Conservation (phyloP, 1,284 basidiomycete genomes). For the Farysia itapuensis region DNA sequence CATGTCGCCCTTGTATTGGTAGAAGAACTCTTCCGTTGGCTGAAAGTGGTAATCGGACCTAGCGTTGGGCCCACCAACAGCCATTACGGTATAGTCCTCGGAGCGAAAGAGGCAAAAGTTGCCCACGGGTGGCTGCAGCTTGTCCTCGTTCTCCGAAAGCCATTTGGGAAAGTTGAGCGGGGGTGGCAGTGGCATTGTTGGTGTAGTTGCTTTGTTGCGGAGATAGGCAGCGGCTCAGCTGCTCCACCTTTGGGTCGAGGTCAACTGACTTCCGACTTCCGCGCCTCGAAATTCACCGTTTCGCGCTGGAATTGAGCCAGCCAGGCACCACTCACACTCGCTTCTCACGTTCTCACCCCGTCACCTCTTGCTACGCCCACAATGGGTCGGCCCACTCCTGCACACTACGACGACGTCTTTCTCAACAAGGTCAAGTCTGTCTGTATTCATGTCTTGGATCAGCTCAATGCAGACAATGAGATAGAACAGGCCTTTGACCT, state of each 20-base stretch:
- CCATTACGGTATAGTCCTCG: slow-evolving; percentile 57
- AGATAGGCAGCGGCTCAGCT: no score
- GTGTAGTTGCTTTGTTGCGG: no score
- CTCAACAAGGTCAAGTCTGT: slow-evolving; percentile 34
- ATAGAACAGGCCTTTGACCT: slow-evolving; percentile 31
- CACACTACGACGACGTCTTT: slow-evolving; percentile 33
- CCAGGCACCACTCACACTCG: no score
- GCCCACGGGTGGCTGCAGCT: slow-evolving; percentile 59
- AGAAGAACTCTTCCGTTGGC: slow-evolving; percentile 57
- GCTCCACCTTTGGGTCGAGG: no score
- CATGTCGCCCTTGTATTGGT: slow-evolving; percentile 67
- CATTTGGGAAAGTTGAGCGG: slow-evolving; percentile 60
- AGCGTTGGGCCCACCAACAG: slow-evolving; percentile 56
- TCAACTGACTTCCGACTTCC: no score
- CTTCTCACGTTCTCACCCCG: no score
- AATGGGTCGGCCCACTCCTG: slow-evolving; percentile 26
- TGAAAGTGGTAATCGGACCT: slow-evolving; percentile 56
- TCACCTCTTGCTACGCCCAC: no score
- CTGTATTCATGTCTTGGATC: slow-evolving; percentile 27
- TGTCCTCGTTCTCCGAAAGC: slow-evolving; percentile 56
- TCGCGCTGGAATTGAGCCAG: no score
- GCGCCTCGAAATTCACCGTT: no score
- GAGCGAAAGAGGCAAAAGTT: slow-evolving; percentile 56
- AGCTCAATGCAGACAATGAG: slow-evolving; percentile 35
- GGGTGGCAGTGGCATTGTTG: slow-evolving; percentile 38